Evolutionary conservation across 768 basidiomycete species (phyloP).

Genomic region (Cystofilobasidium bisporidii): DNA sequence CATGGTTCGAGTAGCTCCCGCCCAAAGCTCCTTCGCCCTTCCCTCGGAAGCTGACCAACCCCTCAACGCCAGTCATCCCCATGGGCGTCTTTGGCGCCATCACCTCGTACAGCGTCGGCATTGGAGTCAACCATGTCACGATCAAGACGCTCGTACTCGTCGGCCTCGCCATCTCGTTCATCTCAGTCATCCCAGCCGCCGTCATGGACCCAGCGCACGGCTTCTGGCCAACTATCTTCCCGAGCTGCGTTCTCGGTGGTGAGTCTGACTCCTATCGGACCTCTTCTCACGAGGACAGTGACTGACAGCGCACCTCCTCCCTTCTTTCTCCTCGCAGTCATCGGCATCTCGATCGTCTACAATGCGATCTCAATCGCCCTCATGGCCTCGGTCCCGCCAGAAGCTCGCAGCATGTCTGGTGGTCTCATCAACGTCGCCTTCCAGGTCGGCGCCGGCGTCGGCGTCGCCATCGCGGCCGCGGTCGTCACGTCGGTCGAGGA

Average conservation of each 20-base stretch:
- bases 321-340: not conserved
- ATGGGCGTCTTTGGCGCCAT: constrained; percentile 22
- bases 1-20: no score
- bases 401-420: constrained; percentile 16
- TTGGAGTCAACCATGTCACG: constrained; percentile 14
- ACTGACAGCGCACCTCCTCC: not conserved
- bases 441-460: constrained; percentile 15
- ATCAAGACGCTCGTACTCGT: constrained; percentile 24
- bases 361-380: constrained; percentile 20
- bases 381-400: constrained; percentile 15
- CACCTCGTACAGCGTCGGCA: not conserved
- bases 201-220: constrained; percentile 16
- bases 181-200: constrained; percentile 25
- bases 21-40: no score
- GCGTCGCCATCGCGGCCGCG: constrained; percentile 14
- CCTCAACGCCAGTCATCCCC: constrained; percentile 18
- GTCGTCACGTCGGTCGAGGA: constrained; percentile 1
- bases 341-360: constrained; percentile 22
- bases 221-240: constrained; percentile 28
- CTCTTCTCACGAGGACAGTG: no score
- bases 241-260: constrained; percentile 14
- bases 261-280: no score
- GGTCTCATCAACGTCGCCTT: constrained; percentile 12
- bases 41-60: no score
- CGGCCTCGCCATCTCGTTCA: constrained; percentile 19